phyloP scores from a whole-genome alignment of 768 basidiomycete species.

The Russula sp. region DNA sequence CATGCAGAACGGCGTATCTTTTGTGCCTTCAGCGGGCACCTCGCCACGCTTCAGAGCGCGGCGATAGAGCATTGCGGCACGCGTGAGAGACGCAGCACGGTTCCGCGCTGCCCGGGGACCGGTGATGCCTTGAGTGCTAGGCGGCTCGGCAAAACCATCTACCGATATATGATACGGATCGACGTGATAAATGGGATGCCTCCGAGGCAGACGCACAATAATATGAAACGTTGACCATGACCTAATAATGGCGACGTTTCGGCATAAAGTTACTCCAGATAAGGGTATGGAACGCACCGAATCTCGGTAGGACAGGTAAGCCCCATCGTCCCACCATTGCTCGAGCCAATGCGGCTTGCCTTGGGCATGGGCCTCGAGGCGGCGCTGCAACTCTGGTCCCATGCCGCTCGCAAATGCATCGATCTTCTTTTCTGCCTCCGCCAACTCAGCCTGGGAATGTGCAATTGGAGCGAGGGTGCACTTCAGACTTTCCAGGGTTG shows the following conservation, averaged over 20 bases:
- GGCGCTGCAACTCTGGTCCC: conserved; percentile 51
- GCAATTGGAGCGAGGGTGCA: conserved; percentile 70
- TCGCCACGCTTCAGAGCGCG: conserved; percentile 59
- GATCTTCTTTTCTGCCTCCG: conserved; percentile 52
- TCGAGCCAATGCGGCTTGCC: conserved; percentile 77
- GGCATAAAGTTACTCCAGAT: background rate
- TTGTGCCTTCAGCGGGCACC: conserved; percentile 58
- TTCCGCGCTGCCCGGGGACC: conserved; percentile 35
- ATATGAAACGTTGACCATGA: conserved; percentile 91
- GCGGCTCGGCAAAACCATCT: conserved; percentile 77
- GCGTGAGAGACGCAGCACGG: conserved; percentile 67
- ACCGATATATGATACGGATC: background rate
- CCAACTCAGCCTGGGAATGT: conserved; percentile 52
- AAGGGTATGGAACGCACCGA: conserved; percentile 45
- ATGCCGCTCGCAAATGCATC: conserved; percentile 50
- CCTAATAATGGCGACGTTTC: conserved; percentile 34
- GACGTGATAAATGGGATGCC: background rate
- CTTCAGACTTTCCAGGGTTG: conserved; percentile 65
- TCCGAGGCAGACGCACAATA: conserved; percentile 52
- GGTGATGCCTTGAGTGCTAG: conserved; percentile 40
- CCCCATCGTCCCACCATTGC: conserved; percentile 90
- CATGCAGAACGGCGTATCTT: conserved; percentile 75
- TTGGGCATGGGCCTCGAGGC: conserved; percentile 50
- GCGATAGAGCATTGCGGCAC: conserved; percentile 69
- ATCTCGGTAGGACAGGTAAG: conserved; percentile 81